Evolutionary conservation across 2,329 filamentous ascomycete species (phyloP), one percentile per base, ranked within the genome.

Genomic region (Geosmithia morbida): DNA sequence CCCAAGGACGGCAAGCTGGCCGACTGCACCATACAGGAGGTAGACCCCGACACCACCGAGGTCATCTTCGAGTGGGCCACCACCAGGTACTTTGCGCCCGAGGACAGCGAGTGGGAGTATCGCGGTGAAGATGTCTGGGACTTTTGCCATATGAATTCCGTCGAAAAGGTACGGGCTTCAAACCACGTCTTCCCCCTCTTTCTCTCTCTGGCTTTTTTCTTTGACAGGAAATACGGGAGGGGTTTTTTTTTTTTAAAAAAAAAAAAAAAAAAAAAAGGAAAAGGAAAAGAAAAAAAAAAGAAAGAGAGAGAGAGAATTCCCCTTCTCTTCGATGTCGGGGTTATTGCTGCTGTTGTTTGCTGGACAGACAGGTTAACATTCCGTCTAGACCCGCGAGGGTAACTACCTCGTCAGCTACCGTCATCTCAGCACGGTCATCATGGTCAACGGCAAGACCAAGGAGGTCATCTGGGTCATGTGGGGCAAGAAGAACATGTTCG

Each of bases 81-180:
- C 5, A 58, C 55, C 3, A 54, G 64, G 7, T 56, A 61, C 47
- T 61, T 61, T 30, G 51, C 51, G 13, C 39, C 46, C 2, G 39
- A 47, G 22, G 46, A 61, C n/a, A 41, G 41, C 13, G 55, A 57
- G 41, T 55, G 55, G 5, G 50, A 51, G 20, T 57, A 58, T 7
- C 50, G 51, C 16, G 61, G 59, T 44, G 52, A 60, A 41, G 50
- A 54, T 16, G 48, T 54, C 1, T 61, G 56, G 47, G 65, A 67
- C 51, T 66, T 59, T 47, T 64, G 62, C 50, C 64, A 67, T 52
- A 56, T 66, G 50, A 66, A 65, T 52, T 62, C 61, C 29, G 50
- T 64, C 14, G 56, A 59, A 46, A 59, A 62, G 51, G 43, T 44
- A 11, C 10, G 11, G n/a, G n/a, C n/a, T n/a, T n/a, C n/a, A n/a